A percentile compares a stretch with the other conserved stretches of the same genome.
These are phyloP conservation scores for Apophysomyces ossiformis DNA, from an alignment of 371 early-diverging fungal genomes.

Conservation along the genomic window DNA sequence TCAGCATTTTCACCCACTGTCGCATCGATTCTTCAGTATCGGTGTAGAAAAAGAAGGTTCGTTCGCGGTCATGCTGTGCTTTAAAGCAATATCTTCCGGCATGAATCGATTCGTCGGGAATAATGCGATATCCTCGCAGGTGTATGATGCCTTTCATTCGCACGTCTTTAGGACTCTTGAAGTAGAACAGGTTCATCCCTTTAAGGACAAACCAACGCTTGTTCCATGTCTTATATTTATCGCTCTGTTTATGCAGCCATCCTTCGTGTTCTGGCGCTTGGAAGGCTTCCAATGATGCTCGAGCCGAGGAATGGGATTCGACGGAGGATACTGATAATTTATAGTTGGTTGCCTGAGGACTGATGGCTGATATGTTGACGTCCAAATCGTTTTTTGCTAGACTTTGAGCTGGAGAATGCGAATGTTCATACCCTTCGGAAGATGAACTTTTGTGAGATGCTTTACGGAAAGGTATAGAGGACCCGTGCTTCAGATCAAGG, in stretches of 20 bases:
- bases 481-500: slow-evolving; percentile 8
- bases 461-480: slow-evolving; percentile 11
- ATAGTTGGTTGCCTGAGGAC: slow-evolving; percentile 14
- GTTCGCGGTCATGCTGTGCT: slow-evolving; percentile 66
- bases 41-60: slow-evolving; percentile 68
- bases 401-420: slow-evolving; percentile 7
- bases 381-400: not conserved
- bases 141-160: slow-evolving; percentile 64
- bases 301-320: slow-evolving; percentile 18
- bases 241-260: slow-evolving; percentile 70
- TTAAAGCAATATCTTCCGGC: slow-evolving; percentile 75
- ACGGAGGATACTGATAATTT: slow-evolving; percentile 38
- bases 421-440: slow-evolving; percentile 9
- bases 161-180: slow-evolving; percentile 66
- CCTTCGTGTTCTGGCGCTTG: slow-evolving; percentile 59
- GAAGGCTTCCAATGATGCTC: slow-evolving; percentile 24
- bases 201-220: slow-evolving; percentile 73
- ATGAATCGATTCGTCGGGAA: slow-evolving; percentile 64
- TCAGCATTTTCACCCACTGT: slow-evolving; percentile 68
- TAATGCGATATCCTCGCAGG: slow-evolving; percentile 60
- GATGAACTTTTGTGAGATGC: slow-evolving; percentile 15
- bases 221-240: slow-evolving; percentile 71
- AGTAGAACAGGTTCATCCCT: slow-evolving; percentile 63
- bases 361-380: not conserved
- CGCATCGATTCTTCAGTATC: slow-evolving; percentile 63